Percentiles rank a stretch among this genome's conserved stretches.
These are phyloP conservation scores for Ceratobasidium sp. DNA, from an alignment of 1,284 basidiomycete species.

Conservation along the genomic window DNA sequence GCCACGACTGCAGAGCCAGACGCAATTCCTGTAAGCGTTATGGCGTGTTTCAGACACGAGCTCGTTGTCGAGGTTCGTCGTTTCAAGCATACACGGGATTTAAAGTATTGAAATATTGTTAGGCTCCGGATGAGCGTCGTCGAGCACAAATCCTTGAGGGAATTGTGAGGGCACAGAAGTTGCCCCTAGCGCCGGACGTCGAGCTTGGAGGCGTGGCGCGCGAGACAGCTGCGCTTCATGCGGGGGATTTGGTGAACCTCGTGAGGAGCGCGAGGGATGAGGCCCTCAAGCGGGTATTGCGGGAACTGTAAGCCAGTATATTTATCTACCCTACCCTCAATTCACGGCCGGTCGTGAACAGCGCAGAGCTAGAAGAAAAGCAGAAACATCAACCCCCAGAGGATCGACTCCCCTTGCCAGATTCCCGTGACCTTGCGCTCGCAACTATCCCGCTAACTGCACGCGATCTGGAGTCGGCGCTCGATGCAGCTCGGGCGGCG, in stretches of 20 bases:
- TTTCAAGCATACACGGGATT: neutral
- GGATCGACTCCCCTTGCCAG: slow-evolving; percentile 26
- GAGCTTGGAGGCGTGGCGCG: slow-evolving; percentile 77
- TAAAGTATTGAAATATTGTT: slow-evolving; percentile 39
- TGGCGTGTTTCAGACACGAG: slow-evolving; percentile 90
- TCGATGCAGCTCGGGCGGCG: slow-evolving; percentile 78
- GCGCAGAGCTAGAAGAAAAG: neutral
- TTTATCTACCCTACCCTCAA: neutral
- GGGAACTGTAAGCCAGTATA: slow-evolving; percentile 54
- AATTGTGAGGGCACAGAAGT: slow-evolving; percentile 58
- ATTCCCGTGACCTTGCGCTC: slow-evolving; percentile 53
- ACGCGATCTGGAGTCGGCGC: slow-evolving; percentile 77
- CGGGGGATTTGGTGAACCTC: slow-evolving; percentile 82
- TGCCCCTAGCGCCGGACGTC: slow-evolving; percentile 78
- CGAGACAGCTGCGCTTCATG: slow-evolving; percentile 92
- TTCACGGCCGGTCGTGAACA: neutral
- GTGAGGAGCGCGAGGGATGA: slow-evolving; percentile 70
- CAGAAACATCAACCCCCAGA: slow-evolving; percentile 19
- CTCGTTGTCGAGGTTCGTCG: slow-evolving; percentile 73
- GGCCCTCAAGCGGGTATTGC: slow-evolving; percentile 67
- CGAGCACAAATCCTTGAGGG: slow-evolving; percentile 71
- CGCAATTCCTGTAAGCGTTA: slow-evolving; percentile 71
- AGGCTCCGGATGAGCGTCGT: slow-evolving; percentile 86
- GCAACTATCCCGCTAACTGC: slow-evolving; percentile 71
- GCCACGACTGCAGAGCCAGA: slow-evolving; percentile 80